Evolutionary conservation across 2,329 filamentous ascomycete genomes (phyloP).

Genomic region (Sphaerostilbella broomeana): DNA sequence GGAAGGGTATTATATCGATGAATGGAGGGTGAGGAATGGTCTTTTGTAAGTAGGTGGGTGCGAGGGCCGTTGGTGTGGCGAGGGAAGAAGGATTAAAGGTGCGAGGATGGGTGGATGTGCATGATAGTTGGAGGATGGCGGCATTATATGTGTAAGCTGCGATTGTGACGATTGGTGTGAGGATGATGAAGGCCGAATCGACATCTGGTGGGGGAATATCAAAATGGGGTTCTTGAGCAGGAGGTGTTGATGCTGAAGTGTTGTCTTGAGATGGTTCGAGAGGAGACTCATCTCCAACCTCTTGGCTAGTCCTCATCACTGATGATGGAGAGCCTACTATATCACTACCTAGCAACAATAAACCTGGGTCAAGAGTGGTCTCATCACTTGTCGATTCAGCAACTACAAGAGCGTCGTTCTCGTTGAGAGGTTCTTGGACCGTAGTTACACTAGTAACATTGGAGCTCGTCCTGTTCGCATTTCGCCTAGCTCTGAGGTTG

Average conservation of each 20-base stretch:
- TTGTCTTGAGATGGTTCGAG: background rate
- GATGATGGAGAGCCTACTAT: background rate
- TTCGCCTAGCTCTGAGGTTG: background rate
- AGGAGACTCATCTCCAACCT: background rate
- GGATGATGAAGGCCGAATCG: background rate
- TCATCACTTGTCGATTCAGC: background rate
- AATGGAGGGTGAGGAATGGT: conserved; percentile 1
- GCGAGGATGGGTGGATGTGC: background rate
- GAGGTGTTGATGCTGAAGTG: background rate
- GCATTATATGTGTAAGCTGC: background rate
- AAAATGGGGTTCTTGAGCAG: background rate
- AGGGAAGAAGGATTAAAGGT: background rate
- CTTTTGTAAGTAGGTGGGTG: background rate
- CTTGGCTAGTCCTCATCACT: background rate
- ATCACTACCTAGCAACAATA: background rate
- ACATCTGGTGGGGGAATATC: background rate
- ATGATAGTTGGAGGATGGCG: background rate
- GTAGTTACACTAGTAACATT: background rate
- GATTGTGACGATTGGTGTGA: background rate
- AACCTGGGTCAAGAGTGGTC: background rate
- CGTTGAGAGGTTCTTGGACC: background rate
- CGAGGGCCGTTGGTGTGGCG: background rate
- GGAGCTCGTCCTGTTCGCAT: background rate
- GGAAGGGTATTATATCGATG: conserved; percentile 3
- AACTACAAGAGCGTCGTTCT: background rate